Evolutionary conservation across 345 rosid genomes (phyloP), one percentile per base, ranked within the genome.

Genomic region (Eucalyptus curtisii): DNA sequence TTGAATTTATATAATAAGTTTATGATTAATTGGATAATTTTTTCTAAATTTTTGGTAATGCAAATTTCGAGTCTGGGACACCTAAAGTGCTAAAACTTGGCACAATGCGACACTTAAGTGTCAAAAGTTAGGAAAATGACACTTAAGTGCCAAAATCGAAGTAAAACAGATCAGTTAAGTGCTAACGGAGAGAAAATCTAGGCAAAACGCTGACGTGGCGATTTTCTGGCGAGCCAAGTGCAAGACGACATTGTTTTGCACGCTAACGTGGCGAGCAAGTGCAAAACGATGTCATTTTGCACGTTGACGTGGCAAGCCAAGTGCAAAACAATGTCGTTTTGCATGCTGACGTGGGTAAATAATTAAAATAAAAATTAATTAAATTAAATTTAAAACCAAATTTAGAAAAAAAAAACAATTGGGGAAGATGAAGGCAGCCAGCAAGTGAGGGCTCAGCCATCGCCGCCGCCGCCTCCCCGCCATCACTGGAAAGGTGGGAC

Each of bases 231-330:
- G 2, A 52, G 10, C 4, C 10, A 19, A 52, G 0, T 52, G 57
- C 10, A 3, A 52, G 19, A 52, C 0, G 1, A 52, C 24, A 19
- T 52, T 3, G 1, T 52, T 52, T 52, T 52, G 1, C 24, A 17
- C 2, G n/a, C n/a, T n/a, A n/a, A n/a, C n/a, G n/a, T 1, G 0
- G 0, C 0, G 2, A 52, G 10, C 4, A 19, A 52, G 0, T 52
- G 57, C 10, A 3, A 52, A 52, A 52, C 0, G 1, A 52, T 20
- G 17, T 52, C 2, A 0, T 52, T 52, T 52, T 52, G 1, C 24
- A 17, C 2, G n/a, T n/a, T n/a, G n/a, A n/a, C n/a, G n/a, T 1
- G 0, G 0, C 0, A 1, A 52, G 10, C 4, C 10, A 19, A 52
- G 0, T 52, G 57, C 10, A 3, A 52, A 52, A 52, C 0, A 1